Percentiles rank a stretch among this genome's conserved stretches.
These are phyloP conservation scores for Colletotrichum sp. DNA, from an alignment of 2,329 filamentous ascomycete genomes.

Conservation along the genomic window DNA sequence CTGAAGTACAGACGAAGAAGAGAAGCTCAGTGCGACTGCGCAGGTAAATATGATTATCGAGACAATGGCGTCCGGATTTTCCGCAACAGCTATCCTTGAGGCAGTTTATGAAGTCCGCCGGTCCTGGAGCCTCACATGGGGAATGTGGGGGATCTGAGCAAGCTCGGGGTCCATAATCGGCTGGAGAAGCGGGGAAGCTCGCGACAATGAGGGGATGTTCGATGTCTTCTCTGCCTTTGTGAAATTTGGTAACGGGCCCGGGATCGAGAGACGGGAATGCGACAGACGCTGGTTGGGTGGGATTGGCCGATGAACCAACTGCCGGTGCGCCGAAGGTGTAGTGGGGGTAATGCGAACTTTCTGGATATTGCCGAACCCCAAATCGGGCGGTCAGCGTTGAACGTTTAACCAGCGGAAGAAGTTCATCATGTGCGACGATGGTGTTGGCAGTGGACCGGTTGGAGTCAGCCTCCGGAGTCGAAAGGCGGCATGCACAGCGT, in stretches of 20 bases:
- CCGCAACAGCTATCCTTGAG: background rate
- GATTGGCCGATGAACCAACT: conserved; percentile 1
- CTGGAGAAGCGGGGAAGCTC: conserved; percentile 18
- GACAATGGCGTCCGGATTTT: background rate
- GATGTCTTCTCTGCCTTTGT: conserved; percentile 1
- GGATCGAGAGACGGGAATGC: conserved; percentile 13
- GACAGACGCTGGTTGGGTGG: background rate
- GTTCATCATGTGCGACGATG: background rate
- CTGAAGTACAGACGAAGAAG: background rate
- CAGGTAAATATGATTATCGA: background rate
- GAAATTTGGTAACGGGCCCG: background rate
- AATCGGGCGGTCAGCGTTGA: background rate
- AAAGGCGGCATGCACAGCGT: background rate
- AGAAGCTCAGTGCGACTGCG: background rate
- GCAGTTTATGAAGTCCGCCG: conserved; percentile 6
- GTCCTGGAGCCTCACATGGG: conserved; percentile 8
- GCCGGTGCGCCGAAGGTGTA: background rate
- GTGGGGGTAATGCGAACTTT: conserved; percentile 13
- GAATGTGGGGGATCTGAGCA: conserved; percentile 13
- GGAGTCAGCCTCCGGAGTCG: background rate
- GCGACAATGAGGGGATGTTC: conserved; percentile 10
- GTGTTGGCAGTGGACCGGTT: background rate
- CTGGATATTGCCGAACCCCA: conserved; percentile 1
- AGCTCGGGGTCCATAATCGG: conserved; percentile 11
- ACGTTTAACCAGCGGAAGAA: background rate